Base-by-base conservation (phyloP, 345 rosid genomes). In the Eucalyptus rudis region DNA sequence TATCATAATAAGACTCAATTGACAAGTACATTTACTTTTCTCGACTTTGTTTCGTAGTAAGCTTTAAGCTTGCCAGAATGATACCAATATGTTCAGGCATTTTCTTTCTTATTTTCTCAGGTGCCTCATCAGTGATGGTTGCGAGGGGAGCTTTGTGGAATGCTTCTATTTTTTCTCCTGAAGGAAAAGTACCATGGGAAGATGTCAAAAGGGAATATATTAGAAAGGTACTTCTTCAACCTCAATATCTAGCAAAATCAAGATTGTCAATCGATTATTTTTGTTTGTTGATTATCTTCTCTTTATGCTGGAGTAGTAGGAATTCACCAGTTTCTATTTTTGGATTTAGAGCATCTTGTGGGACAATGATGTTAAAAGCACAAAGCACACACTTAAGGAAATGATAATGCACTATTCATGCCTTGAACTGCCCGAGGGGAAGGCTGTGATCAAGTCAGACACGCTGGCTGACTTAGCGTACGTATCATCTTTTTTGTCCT, bases 71-170 rank as follows among this genome's bases (percentile, higher is more conserved):
- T 87, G 51, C 54, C 66, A 68, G 24, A 68, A 68, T 31, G 25
- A 31, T 68, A 33, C 80, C 80, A 68, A 14, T 58, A 49, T 24
- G 79, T n/a, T 20, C 27, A 80, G 88, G 88, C 58, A 50, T 87
- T 68, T 68, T 68, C 24, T 68, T 33, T 19, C 27, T 44, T 13
- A 36, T 88, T 88, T 68, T 88, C 81, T 50, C 91, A 96, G 99
- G 99, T 71, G 98, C 98, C 66, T 95, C 97, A 8, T 95, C 99
- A 10, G 96, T 95, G 90, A 97, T 97, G 99, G 97, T 93, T 91
- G 99, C 97, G 17, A 96, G 99, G 93, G 99, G 99, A 89, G 99
- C 99, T 86, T 94, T 96, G 90, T 96, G 99, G 99, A 97, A 97
- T 93, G 97, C 95, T 88, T 97, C 99, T 49, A 88, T 97, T 91